Evolutionary conservation across 331 rosid species (phyloP), one percentile per base, ranked within the genome.

Genomic region (Pyracantha coccinea): DNA sequence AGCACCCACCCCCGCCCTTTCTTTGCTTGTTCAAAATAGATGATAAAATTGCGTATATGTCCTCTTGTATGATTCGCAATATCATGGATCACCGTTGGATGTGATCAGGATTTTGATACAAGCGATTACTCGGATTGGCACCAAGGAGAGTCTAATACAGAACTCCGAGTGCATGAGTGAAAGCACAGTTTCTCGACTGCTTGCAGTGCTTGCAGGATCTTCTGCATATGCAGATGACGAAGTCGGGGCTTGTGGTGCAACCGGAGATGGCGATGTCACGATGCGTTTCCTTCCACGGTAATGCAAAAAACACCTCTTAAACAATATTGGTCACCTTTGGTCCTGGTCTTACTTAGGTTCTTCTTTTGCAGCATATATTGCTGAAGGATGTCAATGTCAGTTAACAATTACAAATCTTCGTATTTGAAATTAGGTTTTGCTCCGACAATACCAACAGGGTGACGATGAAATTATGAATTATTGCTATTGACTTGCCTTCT

Each of bases 281-380:
- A 94, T 87, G 97, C 97, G 97, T 44, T 94, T 94, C 84, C 90
- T 94, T 79, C 99, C 99, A 53, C 86, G 97, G 99, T 94, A 86
- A 59, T 44, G 52, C 1, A 1, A 28, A 73, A 55, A 33, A 25
- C 0, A 29, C 16, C 15, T 59, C 15, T 54, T 29, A 16, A 8
- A 5, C 23, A 21, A 27, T 21, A 8, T 1, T 6, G 23, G 33
- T 57, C 32, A 55, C 4, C 24, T 57, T 14, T 21, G 24, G 5
- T 55, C 16, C 24, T 15, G 31, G 31, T 31, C 31, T 19, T 10
- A 8, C 29, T 52, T 70, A 62, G 14, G 7, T 70, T 31, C 31
- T 54, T 19, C 38, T 7, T 1, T 3, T 29, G 27, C 1, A 53
- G 33, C 4, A 7, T 19, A 27, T 27, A 15, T 63, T 29, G 68